A percentile compares a stretch with the other conserved stretches of the same genome.
Conservation (phyloP, 306 rosid species). For the Cotoneaster glaucophyllus region DNA sequence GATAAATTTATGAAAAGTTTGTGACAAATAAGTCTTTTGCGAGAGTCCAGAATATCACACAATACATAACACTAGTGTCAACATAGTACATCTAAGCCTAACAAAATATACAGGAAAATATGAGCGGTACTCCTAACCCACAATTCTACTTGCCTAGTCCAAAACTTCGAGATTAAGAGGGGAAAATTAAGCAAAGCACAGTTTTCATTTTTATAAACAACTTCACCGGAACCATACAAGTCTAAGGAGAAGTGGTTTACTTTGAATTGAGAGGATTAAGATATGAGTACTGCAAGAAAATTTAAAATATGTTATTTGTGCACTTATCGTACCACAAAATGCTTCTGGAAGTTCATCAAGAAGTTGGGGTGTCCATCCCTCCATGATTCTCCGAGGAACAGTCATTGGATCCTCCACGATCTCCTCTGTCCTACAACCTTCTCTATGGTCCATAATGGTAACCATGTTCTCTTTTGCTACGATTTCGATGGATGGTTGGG, state of each 20-base stretch:
- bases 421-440: slow-evolving; percentile 62
- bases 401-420: slow-evolving; percentile 71
- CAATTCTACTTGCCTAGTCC: background rate
- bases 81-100: background rate
- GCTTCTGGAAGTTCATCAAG: slow-evolving; percentile 90
- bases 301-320: background rate
- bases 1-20: background rate
- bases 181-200: background rate
- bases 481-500: slow-evolving; percentile 88
- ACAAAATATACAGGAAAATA: background rate
- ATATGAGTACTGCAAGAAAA: background rate
- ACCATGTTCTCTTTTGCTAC: slow-evolving; percentile 90
- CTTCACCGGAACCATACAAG: background rate
- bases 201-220: background rate
- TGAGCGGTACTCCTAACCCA: background rate
- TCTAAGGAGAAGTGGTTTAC: background rate
- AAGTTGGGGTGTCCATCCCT: slow-evolving; percentile 77
- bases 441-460: slow-evolving; percentile 70
- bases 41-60: background rate
- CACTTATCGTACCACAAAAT: slow-evolving; percentile 63
- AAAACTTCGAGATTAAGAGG: background rate
- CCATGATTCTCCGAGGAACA: slow-evolving; percentile 74
- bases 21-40: background rate
- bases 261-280: background rate
- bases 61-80: background rate